A percentile compares a stretch with the other conserved stretches of the same genome.
Evolutionary conservation across 768 basidiomycete genomes (phyloP).

Genomic region (Paxillus ammoniavirescens): DNA sequence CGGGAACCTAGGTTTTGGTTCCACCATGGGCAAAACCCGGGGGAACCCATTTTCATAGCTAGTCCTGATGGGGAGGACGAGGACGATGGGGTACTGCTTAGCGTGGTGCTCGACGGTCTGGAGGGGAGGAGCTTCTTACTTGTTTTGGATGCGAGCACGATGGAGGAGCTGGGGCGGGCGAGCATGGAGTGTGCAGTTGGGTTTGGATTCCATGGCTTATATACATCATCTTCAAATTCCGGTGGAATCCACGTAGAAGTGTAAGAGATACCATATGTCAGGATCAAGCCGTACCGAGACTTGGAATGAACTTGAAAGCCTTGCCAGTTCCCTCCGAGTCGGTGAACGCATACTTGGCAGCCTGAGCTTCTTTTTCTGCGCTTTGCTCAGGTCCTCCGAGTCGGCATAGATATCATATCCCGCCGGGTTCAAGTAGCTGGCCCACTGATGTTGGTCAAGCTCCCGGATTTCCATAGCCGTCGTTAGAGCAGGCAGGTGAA

Average conservation of each 20-base stretch:
- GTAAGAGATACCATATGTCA: background rate
- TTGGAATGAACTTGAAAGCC: too few species aligned
- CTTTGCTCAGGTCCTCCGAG: too few species aligned
- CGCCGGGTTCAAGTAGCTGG: too few species aligned
- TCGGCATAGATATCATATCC: too few species aligned
- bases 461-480: too few species aligned
- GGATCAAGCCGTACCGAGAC: too few species aligned
- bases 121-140: slow-evolving; percentile 20
- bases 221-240: background rate
- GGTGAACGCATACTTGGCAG: too few species aligned
- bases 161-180: slow-evolving; percentile 27
- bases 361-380: too few species aligned
- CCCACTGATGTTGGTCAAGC: too few species aligned
- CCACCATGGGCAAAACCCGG: slow-evolving; percentile 14
- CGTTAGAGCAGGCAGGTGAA: too few species aligned
- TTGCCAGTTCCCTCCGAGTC: too few species aligned
- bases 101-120: slow-evolving; percentile 22
- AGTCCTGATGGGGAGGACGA: slow-evolving; percentile 19
- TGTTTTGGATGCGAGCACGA: slow-evolving; percentile 23
- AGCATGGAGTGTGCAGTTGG: slow-evolving; percentile 23
- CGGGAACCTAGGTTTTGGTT: slow-evolving; percentile 11
- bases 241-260: background rate
- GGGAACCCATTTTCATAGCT: slow-evolving; percentile 29
- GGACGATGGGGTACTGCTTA: slow-evolving; percentile 29
- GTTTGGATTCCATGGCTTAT: slow-evolving; percentile 26